Evolutionary conservation across 2,329 filamentous ascomycete species (phyloP).

Genomic region (Aspergillus novofumigatus): DNA sequence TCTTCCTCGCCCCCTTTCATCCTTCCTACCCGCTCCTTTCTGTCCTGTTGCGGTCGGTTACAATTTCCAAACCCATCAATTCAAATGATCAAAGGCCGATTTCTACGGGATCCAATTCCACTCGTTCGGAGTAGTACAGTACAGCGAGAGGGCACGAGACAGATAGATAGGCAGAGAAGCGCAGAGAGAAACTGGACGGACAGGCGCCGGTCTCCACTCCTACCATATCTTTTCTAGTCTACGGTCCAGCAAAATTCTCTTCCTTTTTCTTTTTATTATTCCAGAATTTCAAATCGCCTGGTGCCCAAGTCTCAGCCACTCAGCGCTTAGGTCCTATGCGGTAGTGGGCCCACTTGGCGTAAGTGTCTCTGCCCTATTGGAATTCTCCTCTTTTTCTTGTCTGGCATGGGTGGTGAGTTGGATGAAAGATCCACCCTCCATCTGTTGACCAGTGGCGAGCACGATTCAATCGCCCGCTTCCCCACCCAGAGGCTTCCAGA

Average conservation of each 20-base stretch:
- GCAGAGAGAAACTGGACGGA: neutral
- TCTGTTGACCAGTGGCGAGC: slow-evolving; percentile 3
- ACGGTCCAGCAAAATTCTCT: neutral
- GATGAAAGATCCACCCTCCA: slow-evolving; percentile 7
- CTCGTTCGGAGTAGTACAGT: neutral
- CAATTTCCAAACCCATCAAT: neutral
- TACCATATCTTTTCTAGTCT: neutral
- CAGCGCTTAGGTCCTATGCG: neutral
- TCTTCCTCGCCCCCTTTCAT: neutral
- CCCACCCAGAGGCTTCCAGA: slow-evolving; percentile 7
- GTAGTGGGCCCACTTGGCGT: neutral
- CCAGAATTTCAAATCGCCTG: neutral
- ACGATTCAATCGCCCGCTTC: neutral
- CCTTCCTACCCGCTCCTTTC: neutral
- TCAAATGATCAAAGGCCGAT: neutral
- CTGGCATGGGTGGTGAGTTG: neutral
- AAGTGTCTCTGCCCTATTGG: neutral
- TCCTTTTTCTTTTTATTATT: neutral
- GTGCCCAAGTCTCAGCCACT: neutral
- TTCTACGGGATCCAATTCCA: neutral
- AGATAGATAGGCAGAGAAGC: neutral
- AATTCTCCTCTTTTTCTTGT: neutral
- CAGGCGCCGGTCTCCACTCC: neutral
- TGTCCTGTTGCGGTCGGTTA: neutral
- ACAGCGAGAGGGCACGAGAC: neutral